These are phyloP conservation scores for Solidago caesia DNA, from an alignment of 129 eudicot genomes.

Conservation along the genomic window DNA sequence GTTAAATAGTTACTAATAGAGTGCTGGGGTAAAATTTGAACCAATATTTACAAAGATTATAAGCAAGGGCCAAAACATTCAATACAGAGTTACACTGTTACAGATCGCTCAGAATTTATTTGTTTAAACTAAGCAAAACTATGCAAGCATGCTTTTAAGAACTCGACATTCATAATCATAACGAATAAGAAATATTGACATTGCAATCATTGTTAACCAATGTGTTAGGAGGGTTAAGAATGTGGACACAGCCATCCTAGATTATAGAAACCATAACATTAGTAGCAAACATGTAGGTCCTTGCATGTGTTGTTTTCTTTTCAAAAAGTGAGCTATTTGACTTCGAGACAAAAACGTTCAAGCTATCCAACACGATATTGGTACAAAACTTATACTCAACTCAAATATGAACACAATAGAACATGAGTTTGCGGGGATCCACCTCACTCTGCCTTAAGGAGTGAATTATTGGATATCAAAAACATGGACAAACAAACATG, in stretches of 20 bases:
- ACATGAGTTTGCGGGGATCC: background rate
- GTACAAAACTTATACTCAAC: background rate
- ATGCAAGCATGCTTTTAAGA: slow-evolving; percentile 2
- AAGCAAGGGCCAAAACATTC: slow-evolving; percentile 1
- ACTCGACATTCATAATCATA: slow-evolving; percentile 2
- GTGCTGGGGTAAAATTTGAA: background rate
- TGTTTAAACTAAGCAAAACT: background rate
- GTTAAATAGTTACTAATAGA: slow-evolving; percentile 1
- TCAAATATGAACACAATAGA: background rate
- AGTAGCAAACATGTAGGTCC: slow-evolving; percentile 3
- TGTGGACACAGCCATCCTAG: slow-evolving; percentile 15
- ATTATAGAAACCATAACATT: slow-evolving; percentile 6
- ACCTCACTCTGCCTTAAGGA: background rate
- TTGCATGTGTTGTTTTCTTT: background rate
- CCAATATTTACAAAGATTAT: slow-evolving; percentile 2
- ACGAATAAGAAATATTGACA: background rate
- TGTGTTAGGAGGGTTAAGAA: background rate
- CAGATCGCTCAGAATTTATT: background rate
- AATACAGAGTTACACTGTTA: too few relatives aligned
- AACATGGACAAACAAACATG: background rate
- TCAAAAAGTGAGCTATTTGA: background rate
- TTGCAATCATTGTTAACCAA: background rate
- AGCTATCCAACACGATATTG: background rate
- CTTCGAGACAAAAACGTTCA: background rate
- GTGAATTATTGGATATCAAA: background rate